phyloP scores from a whole-genome alignment of 2,329 filamentous ascomycete species.

The Penicillium sclerotiorum region DNA sequence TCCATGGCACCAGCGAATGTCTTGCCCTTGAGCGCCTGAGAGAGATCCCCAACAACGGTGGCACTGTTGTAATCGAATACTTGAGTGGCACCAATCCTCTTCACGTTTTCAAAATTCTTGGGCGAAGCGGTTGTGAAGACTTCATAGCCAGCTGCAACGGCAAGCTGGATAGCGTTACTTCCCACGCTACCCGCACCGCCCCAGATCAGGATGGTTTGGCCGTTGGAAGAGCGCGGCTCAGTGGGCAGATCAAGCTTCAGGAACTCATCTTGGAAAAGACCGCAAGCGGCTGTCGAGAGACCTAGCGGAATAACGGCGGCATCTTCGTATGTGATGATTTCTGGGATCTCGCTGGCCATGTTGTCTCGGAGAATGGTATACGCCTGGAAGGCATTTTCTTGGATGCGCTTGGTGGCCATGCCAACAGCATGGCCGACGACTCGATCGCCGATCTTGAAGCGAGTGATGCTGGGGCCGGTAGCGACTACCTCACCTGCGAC shows the following conservation, averaged over 20 bases:
- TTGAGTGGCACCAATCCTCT: conserved; percentile 1
- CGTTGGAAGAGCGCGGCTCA: conserved; percentile 4
- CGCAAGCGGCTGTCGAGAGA: conserved; percentile 33
- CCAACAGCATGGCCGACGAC: not conserved
- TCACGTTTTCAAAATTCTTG: conserved; percentile 23
- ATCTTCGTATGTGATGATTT: conserved; percentile 29
- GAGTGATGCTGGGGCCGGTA: conserved; percentile 48
- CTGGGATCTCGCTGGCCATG: conserved; percentile 29
- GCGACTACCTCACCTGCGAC: conserved; percentile 52
- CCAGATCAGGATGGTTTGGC: conserved; percentile 26
- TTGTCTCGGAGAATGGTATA: conserved; percentile 29
- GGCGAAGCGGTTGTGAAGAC: conserved; percentile 11
- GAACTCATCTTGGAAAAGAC: conserved; percentile 31
- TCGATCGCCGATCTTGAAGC: conserved; percentile 49
- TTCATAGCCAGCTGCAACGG: conserved; percentile 6
- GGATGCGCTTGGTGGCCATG: not conserved
- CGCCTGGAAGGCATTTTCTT: conserved; percentile 21
- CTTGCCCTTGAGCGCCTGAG: not conserved
- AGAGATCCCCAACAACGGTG: not conserved
- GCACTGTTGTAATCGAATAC: conserved; percentile 8
- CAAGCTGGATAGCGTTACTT: conserved; percentile 11
- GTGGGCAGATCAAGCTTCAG: conserved; percentile 23
- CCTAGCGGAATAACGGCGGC: conserved; percentile 36
- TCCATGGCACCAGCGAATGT: conserved; percentile 6
- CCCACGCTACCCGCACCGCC: conserved; percentile 21